Percentiles rank a stretch among this genome's conserved stretches.
phyloP scores from a whole-genome alignment of 2,329 filamentous ascomycete genomes.

The Hypoxylon sp. region DNA sequence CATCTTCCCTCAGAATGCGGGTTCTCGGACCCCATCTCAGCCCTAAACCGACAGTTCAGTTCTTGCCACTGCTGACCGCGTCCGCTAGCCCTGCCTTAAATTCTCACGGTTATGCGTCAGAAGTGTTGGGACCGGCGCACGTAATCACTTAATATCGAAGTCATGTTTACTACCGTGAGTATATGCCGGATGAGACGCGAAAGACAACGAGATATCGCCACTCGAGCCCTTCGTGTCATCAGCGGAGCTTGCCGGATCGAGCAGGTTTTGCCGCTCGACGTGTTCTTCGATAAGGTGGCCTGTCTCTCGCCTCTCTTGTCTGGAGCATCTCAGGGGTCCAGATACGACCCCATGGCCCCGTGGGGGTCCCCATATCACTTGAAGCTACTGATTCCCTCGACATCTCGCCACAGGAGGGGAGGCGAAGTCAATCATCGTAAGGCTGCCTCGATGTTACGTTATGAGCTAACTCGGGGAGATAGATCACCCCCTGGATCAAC shows the following conservation, averaged over 20 bases:
- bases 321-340: not conserved
- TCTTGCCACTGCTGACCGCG: conserved; percentile 37
- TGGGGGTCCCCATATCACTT: conserved; percentile 1
- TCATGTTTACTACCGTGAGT: too few species aligned
- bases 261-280: conserved; percentile 26
- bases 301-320: conserved; percentile 1
- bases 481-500: conserved; percentile 5
- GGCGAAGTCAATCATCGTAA: conserved; percentile 10
- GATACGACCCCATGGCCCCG: not conserved
- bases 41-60: conserved; percentile 23
- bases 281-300: conserved; percentile 3
- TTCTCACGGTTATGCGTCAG: conserved; percentile 18
- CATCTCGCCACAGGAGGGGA: not conserved
- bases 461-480: not conserved
- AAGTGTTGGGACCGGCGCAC: conserved; percentile 25
- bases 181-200: conserved; percentile 1
- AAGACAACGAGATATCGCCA: conserved; percentile 18
- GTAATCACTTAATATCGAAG: conserved; percentile 37
- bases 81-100: conserved; percentile 14
- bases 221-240: not conserved
- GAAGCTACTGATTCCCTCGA: conserved; percentile 3
- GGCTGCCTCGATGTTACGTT: conserved; percentile 2
- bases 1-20: too few species aligned
- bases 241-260: conserved; percentile 22
- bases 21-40: conserved; percentile 36